phyloP scores from a whole-genome alignment of 1,139 yeast genomes.

The Kodamaea arcana region DNA sequence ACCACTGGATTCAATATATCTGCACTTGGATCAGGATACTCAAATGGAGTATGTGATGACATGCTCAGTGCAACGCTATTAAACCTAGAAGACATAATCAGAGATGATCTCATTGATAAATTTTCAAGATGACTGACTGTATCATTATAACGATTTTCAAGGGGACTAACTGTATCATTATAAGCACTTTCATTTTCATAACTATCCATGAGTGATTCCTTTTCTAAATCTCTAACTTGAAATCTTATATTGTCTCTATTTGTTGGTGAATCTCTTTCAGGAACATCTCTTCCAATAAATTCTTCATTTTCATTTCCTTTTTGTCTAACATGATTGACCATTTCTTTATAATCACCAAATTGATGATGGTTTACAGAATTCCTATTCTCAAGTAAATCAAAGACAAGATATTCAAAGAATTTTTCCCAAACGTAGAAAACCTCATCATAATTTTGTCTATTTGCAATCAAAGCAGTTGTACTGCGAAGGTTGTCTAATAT shows the following conservation, averaged over 20 bases:
- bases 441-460: slow-evolving; percentile 7
- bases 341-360: neutral
- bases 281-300: neutral
- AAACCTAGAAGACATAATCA: slow-evolving; percentile 12
- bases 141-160: too few relatives aligned
- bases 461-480: slow-evolving; percentile 5
- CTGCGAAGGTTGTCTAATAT: slow-evolving; percentile 14
- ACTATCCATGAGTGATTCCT: neutral
- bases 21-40: slow-evolving; percentile 1
- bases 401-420: slow-evolving; percentile 15
- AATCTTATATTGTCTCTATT: neutral
- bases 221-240: neutral
- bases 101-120: slow-evolving; percentile 11
- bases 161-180: neutral
- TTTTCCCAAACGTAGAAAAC: slow-evolving; percentile 17
- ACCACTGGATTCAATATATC: neutral
- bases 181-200: neutral
- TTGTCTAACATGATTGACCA: neutral
- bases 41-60: neutral
- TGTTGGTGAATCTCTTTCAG: neutral
- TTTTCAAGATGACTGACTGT: slow-evolving; percentile 4
- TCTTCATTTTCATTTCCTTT: neutral
- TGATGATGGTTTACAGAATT: neutral
- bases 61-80: slow-evolving; percentile 10
- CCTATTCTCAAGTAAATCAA: slow-evolving; percentile 10